Conservation (phyloP, 2,329 filamentous ascomycete genomes). For the Escovopsis sp. region DNA sequence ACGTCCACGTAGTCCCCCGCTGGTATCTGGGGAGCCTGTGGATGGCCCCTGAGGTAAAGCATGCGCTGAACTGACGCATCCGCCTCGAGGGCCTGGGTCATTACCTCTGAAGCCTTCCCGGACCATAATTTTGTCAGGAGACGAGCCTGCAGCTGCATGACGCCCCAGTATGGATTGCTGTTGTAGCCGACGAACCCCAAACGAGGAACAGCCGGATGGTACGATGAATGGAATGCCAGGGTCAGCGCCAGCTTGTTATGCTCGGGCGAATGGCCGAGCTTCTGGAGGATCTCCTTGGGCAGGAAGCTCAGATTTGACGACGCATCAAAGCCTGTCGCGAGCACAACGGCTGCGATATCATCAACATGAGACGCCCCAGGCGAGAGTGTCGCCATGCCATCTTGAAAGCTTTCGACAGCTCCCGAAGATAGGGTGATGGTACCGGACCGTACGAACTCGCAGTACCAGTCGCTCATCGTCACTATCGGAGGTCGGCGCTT, state of each 20-base stretch:
- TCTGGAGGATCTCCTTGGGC: constrained; percentile 35
- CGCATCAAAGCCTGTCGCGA: constrained; percentile 63
- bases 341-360: constrained; percentile 50
- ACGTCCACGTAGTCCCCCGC: constrained; percentile 71
- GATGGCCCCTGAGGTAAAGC: constrained; percentile 35
- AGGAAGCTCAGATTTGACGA: constrained; percentile 51
- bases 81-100: constrained; percentile 26
- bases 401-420: constrained; percentile 22
- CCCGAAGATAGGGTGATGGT: constrained; percentile 38
- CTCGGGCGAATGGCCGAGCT: constrained; percentile 40
- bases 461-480: constrained; percentile 56
- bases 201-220: constrained; percentile 43
- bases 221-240: constrained; percentile 52
- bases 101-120: constrained; percentile 9
- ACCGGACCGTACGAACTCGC: constrained; percentile 56
- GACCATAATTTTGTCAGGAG: constrained; percentile 50
- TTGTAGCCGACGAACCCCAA: constrained; percentile 77
- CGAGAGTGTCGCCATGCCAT: constrained; percentile 20
- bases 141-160: constrained; percentile 75
- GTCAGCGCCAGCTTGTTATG: constrained; percentile 46
- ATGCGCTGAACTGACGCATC: constrained; percentile 33
- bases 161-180: constrained; percentile 70
- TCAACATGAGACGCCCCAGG: constrained; percentile 23
- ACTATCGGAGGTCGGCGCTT: constrained; percentile 43
- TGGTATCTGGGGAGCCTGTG: constrained; percentile 53